A percentile compares a stretch with the other conserved stretches of the same genome.
Conservation (phyloP, 2,329 filamentous ascomycete genomes). For the Ophiosphaerella narmari region DNA sequence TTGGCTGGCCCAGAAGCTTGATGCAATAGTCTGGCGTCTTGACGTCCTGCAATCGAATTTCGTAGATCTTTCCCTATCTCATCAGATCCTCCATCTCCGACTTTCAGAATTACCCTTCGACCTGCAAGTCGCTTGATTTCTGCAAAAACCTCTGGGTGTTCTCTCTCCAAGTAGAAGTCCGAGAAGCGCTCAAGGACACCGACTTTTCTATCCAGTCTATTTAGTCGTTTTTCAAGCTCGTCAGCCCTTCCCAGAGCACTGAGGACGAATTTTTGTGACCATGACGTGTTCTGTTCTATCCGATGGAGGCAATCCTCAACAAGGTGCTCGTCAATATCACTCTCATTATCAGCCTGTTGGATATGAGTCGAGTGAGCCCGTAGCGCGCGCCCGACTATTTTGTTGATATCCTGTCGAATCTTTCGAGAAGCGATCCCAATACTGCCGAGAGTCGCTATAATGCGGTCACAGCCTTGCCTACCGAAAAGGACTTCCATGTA, state of each 20-base stretch:
- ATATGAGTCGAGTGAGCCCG: slow-evolving; percentile 7
- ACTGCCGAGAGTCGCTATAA: slow-evolving; percentile 19
- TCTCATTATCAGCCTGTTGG: slow-evolving; percentile 3
- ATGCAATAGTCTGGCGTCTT: slow-evolving; percentile 33
- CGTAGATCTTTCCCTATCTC: slow-evolving; percentile 20
- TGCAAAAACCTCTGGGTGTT: slow-evolving; percentile 30
- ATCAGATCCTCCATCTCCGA: slow-evolving; percentile 16
- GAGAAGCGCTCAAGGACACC: slow-evolving; percentile 28
- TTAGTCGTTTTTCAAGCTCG: slow-evolving; percentile 20
- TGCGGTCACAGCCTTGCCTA: slow-evolving; percentile 20
- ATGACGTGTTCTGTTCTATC: slow-evolving; percentile 21
- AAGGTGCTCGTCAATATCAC: slow-evolving; percentile 10
- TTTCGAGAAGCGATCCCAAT: slow-evolving; percentile 14
- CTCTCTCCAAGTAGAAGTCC: slow-evolving; percentile 27
- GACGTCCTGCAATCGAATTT: slow-evolving; percentile 24
- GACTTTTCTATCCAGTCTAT: slow-evolving; percentile 25
- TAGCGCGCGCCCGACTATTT: slow-evolving; percentile 23
- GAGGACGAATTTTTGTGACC: slow-evolving; percentile 25
- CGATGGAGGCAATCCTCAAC: slow-evolving; percentile 24
- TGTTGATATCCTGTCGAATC: slow-evolving; percentile 20
- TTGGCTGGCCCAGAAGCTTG: slow-evolving; percentile 14
- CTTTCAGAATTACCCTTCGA: slow-evolving; percentile 17
- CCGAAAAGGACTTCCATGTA: slow-evolving; percentile 32
- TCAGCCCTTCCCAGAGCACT: slow-evolving; percentile 23
- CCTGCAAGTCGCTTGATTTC: slow-evolving; percentile 28